These are phyloP conservation scores for Alloteropsis semialata DNA, from an alignment of 176 grass and related monocot species.

Conservation along the genomic window DNA sequence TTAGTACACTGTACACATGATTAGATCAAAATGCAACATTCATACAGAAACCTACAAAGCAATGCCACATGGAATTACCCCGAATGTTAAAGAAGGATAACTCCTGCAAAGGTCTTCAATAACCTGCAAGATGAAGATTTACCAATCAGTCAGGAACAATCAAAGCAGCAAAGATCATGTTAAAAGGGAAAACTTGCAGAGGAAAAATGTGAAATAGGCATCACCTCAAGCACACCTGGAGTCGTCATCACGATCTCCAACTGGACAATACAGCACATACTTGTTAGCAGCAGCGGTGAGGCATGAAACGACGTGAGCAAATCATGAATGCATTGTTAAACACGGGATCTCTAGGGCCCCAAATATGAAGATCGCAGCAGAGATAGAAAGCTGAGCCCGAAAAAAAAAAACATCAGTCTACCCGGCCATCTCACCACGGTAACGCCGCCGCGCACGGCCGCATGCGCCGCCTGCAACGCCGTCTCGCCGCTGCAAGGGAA, in stretches of 20 bases:
- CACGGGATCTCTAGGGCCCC: neutral
- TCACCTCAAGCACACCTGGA: conserved; percentile 73
- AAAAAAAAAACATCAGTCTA: neutral
- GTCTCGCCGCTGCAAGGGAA: conserved; percentile 44
- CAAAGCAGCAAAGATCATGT: neutral
- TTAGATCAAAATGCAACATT: neutral
- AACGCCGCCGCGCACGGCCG: conserved; percentile 64
- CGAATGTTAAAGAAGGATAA: conserved; percentile 75
- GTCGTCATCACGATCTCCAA: conserved; percentile 85
- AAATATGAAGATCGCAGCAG: neutral
- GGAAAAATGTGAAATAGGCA: neutral
- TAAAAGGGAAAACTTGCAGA: neutral
- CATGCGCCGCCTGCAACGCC: conserved; percentile 65
- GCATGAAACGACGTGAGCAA: neutral
- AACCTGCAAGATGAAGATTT: conserved; percentile 35
- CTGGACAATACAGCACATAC: conserved; percentile 36
- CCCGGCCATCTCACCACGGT: conserved; percentile 67
- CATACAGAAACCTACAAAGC: neutral
- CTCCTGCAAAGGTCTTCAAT: conserved; percentile 52
- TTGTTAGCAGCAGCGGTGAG: neutral
- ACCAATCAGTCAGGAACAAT: neutral
- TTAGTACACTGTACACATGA: neutral
- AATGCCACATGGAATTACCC: conserved; percentile 36
- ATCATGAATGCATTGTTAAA: neutral
- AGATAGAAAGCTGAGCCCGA: neutral